A percentile compares a stretch with the other conserved stretches of the same genome.
phyloP scores from a whole-genome alignment of 2,329 filamentous ascomycete genomes.

The Geosmithia putterillii region DNA sequence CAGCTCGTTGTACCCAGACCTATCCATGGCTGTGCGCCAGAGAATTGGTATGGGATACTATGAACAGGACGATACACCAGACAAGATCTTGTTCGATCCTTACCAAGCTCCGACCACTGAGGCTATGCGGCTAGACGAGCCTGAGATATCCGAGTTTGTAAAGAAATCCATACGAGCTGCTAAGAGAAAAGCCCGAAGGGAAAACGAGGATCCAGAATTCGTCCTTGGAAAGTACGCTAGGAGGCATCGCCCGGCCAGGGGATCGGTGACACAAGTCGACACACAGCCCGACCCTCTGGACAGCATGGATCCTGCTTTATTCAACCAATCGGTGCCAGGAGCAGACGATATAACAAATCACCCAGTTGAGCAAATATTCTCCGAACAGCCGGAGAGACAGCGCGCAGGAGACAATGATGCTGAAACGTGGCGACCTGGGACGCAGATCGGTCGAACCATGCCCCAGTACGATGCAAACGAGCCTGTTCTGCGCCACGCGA shows the following conservation, averaged over 20 bases:
- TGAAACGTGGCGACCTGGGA: constrained; percentile 4
- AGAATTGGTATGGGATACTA: constrained; percentile 50
- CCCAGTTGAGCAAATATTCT: constrained; percentile 3
- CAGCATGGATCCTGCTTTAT: constrained; percentile 42
- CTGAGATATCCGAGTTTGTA: constrained; percentile 39
- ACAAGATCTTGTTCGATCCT: constrained; percentile 47
- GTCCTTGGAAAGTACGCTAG: constrained; percentile 29
- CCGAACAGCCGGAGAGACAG: constrained; percentile 5
- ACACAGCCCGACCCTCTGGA: constrained; percentile 18
- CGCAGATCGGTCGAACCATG: constrained; percentile 8
- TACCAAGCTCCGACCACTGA: constrained; percentile 40
- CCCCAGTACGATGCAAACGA: constrained; percentile 28
- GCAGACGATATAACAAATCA: constrained; percentile 10
- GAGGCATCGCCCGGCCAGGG: constrained; percentile 17
- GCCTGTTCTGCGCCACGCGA: constrained; percentile 38
- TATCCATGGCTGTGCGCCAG: constrained; percentile 30
- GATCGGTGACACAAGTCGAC: constrained; percentile 2
- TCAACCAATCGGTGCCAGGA: constrained; percentile 12
- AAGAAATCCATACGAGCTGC: constrained; percentile 41
- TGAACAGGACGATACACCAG: constrained; percentile 42
- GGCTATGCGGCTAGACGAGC: constrained; percentile 25
- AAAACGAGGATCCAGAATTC: constrained; percentile 44
- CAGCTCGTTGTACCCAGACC: constrained; percentile 33
- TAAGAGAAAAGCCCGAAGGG: constrained; percentile 38
- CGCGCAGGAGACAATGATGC: constrained; percentile 3